These are phyloP conservation scores for Zygotorulaspora florentina DNA, from an alignment of 805 yeast species.

Conservation along the genomic window DNA sequence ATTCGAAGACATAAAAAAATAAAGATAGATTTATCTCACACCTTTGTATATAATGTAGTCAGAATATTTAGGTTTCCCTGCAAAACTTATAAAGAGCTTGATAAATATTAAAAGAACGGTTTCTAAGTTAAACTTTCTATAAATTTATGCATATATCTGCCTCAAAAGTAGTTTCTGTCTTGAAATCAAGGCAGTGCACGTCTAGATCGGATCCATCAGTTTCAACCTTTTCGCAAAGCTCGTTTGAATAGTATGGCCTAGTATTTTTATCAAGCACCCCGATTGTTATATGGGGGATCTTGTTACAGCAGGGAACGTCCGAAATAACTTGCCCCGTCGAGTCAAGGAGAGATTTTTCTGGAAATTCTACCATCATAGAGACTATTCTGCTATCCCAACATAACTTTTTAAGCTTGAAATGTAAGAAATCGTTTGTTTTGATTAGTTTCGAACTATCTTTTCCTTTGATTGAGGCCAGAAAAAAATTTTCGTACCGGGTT, in stretches of 20 bases:
- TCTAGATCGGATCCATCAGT: slow-evolving; percentile 5
- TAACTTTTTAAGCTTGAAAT: slow-evolving; percentile 41
- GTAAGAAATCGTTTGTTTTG: slow-evolving; percentile 32
- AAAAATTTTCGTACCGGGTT: slow-evolving; percentile 19
- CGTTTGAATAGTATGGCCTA: slow-evolving; percentile 52
- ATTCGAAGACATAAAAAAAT: slow-evolving; percentile 29
- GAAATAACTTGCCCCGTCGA: slow-evolving; percentile 10
- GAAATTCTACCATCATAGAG: slow-evolving; percentile 47
- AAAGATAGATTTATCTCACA: background rate
- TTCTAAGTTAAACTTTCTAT: slow-evolving; percentile 1
- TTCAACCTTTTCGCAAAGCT: slow-evolving; percentile 27
- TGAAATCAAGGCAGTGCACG: slow-evolving; percentile 12
- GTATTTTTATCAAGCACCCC: slow-evolving; percentile 49
- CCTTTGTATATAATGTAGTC: background rate
- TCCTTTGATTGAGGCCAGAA: slow-evolving; percentile 4
- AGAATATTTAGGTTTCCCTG: background rate
- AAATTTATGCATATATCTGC: slow-evolving; percentile 22
- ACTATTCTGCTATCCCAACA: slow-evolving; percentile 50
- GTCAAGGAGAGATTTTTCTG: slow-evolving; percentile 14
- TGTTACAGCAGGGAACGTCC: slow-evolving; percentile 38
- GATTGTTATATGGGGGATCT: slow-evolving; percentile 65
- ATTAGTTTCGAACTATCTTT: slow-evolving; percentile 14
- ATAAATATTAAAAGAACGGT: background rate
- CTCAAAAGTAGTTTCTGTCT: slow-evolving; percentile 10
- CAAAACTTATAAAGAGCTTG: background rate